A percentile compares a stretch with the other conserved stretches of the same genome.
These are phyloP conservation scores for Pelargonium cotyledonis DNA, from an alignment of 441 rosid species.

Conservation along the genomic window DNA sequence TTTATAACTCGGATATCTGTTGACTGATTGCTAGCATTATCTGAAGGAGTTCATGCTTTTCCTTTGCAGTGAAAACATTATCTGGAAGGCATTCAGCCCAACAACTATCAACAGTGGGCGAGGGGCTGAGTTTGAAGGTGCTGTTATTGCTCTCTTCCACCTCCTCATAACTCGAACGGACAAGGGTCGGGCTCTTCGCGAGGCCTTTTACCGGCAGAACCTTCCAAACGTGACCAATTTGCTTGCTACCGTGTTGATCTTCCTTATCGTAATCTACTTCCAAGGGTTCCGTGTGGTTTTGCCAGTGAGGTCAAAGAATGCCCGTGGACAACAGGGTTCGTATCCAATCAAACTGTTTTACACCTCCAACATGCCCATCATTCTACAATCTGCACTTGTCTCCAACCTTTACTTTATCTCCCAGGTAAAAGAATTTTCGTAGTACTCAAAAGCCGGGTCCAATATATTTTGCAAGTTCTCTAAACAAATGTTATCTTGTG, in stretches of 20 bases:
- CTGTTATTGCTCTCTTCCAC: slow-evolving; percentile 85
- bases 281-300: too few relatives aligned
- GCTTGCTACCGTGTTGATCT: slow-evolving; percentile 56
- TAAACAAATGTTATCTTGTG: neutral
- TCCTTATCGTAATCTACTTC: too few relatives aligned
- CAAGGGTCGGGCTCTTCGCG: slow-evolving; percentile 76
- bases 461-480: neutral
- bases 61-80: slow-evolving; percentile 62
- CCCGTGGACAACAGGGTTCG: slow-evolving; percentile 79
- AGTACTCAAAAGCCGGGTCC: neutral
- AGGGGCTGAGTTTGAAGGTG: slow-evolving; percentile 98
- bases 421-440: slow-evolving; percentile 42
- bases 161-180: slow-evolving; percentile 70
- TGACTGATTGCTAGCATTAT: neutral
- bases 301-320: too few relatives aligned
- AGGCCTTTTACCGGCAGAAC: slow-evolving; percentile 94
- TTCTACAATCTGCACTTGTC: slow-evolving; percentile 88
- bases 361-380: slow-evolving; percentile 80
- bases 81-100: slow-evolving; percentile 97
- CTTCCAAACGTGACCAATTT: slow-evolving; percentile 86
- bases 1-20: neutral
- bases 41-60: neutral
- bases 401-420: slow-evolving; percentile 88
- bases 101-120: slow-evolving; percentile 91
- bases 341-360: slow-evolving; percentile 81